Percentiles rank a stretch among this genome's conserved stretches.
Evolutionary conservation across 805 yeast species (phyloP).

Genomic region (Starmerella potacharoeniae): DNA sequence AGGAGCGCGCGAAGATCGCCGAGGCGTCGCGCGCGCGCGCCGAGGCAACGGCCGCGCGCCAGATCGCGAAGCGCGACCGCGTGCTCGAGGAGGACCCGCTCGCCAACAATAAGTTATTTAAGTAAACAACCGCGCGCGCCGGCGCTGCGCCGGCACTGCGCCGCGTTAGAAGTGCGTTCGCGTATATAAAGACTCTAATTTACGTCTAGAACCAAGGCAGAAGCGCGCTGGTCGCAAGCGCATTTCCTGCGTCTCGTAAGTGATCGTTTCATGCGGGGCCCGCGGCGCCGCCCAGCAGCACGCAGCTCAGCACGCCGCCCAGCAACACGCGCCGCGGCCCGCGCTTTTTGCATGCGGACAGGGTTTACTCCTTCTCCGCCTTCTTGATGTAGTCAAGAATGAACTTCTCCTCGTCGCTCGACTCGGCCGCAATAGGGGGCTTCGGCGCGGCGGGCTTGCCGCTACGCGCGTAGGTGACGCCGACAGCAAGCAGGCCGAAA

Average conservation of each 20-base stretch:
- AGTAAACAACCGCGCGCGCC: slow-evolving; percentile 25
- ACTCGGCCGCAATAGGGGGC: slow-evolving; percentile 62
- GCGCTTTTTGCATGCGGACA: neutral
- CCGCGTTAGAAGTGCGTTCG: neutral
- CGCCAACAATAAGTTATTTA: slow-evolving; percentile 66
- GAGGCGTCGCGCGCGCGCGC: slow-evolving; percentile 64
- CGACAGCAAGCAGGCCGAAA: slow-evolving; percentile 52
- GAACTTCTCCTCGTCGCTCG: slow-evolving; percentile 84
- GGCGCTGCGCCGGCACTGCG: neutral
- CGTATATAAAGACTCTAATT: neutral
- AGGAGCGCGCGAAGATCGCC: slow-evolving; percentile 67
- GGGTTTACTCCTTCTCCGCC: slow-evolving; percentile 28
- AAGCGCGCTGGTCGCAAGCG: neutral
- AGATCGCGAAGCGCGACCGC: slow-evolving; percentile 62
- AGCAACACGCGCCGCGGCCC: neutral
- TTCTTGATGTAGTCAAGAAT: slow-evolving; percentile 54
- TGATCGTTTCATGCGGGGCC: neutral
- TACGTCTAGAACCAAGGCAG: neutral
- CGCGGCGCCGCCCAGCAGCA: neutral
- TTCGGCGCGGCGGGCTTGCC: slow-evolving; percentile 41
- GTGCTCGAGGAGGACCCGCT: slow-evolving; percentile 69
- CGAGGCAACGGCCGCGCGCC: slow-evolving; percentile 66
- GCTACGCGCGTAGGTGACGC: slow-evolving; percentile 61
- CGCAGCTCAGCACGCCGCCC: neutral
- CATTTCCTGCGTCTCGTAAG: neutral